Base-by-base conservation (phyloP, 352 stramenopile species). In the Pythium plurisporium region DNA sequence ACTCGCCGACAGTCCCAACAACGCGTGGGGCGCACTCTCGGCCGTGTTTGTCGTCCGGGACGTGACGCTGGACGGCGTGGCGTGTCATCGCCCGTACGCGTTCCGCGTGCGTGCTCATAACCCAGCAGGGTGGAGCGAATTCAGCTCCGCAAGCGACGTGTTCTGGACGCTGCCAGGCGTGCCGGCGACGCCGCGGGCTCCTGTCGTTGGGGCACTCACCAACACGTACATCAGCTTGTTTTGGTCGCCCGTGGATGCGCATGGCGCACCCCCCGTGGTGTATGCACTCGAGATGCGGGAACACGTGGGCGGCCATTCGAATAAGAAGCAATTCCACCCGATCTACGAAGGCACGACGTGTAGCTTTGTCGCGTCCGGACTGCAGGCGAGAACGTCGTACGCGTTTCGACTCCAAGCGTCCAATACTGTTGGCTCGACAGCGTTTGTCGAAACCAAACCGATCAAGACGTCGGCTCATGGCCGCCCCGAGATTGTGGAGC, bases 151-250 rank as follows among this genome's bases (percentile, higher is more conserved):
- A 8, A 87, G 76, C 45, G 68, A 74, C 6, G 58, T 80, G 10
- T 72, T 85, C 22, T 86, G 77, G 73, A 91, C 70, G 9, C 61
- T 89, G 2, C 80, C 80, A 1, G 82, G 80, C 0, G 58, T 60
- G 1, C 80, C 82, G 12, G 59, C 62, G 4, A 63, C 69, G 3
- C 80, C 80, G 8, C 64, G 64, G 12, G 62, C 73, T 5, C 80
- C 80, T 6, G 70, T 89, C 44, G 69, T 72, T 0, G 80, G 80
- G 2, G 62, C 72, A 17, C 62, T 89, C 3, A 77, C 74, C 23
- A 85, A 93, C 55, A 75, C 72, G 37, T 93, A 88, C 53, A 73
- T 79, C 41, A 87, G 78, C 36, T 67, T 91, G 14, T 88, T 87
- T 30, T 93, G 82, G 82, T 74, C 77, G 3, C 75, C 65, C 23